Base-by-base conservation (phyloP, 768 basidiomycete species). In the Tulasnella sp. region DNA sequence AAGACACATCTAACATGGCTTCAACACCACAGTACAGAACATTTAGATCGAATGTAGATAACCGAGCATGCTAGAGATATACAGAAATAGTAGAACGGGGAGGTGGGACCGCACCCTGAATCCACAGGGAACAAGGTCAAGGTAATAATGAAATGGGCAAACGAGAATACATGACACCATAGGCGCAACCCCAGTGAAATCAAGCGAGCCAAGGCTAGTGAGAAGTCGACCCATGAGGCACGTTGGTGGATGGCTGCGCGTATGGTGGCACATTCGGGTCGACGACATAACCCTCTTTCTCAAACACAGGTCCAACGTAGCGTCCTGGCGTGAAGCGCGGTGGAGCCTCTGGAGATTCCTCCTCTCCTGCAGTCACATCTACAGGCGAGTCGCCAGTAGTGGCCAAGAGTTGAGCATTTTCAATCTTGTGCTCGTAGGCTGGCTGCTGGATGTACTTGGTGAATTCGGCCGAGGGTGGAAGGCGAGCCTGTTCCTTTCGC, bases 251-350 rank as follows among this genome's bases (percentile, higher is more conserved):
- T 15, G 39, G 39, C 19, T 40, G 48, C 11, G 52, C 25, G 36
- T 39, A 40, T 1, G 31, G 15, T 21, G 52, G 52, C 4, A 11
- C 17, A 45, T 46, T 57, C 2, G 55, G 55, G 12, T 57, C 42
- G 32, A 43, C 23, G 2, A 45, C 23, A 25, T 57, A 48, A 19
- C 55, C 55, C 42, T 39, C 55, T 31, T 57, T 57, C 25, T 57
- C 55, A 32, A 57, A 57, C 29, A 57, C 41, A 32, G 55, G 55
- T 12, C 55, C 55, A 19, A 21, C 27, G 27, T 57, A 57, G 17
- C 48, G 55, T 17, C 55, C 55, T 34, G 55, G 55, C 31, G 55
- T 57, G 36, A 57, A 57, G 6, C 29, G 42, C 17, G 55, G 55
- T 7, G 37, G 55, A n/a, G 31, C 55, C 14, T 57, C 55, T 17